A percentile compares a stretch with the other conserved stretches of the same genome.
phyloP scores from a whole-genome alignment of 345 rosid genomes.

The Diplotaxis tenuifolia region DNA sequence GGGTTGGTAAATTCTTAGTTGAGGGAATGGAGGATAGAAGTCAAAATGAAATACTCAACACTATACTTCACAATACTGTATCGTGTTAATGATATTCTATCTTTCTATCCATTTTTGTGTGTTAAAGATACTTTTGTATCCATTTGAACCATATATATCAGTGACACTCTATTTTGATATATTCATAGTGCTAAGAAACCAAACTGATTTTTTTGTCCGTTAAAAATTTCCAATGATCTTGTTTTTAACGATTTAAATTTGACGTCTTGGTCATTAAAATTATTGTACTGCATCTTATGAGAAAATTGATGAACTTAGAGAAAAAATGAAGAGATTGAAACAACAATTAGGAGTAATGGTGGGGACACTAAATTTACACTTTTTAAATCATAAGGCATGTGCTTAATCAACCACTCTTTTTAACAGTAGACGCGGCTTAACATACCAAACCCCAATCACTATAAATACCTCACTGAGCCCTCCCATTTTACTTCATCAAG shows the following conservation, averaged over 20 bases:
- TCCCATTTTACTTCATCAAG: conserved; percentile 28
- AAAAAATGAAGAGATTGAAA: too few species aligned
- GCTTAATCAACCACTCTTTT: conserved; percentile 15
- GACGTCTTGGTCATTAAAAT: too few species aligned
- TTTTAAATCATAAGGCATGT: conserved; percentile 25
- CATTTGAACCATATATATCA: conserved; percentile 1
- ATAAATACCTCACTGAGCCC: conserved; percentile 31
- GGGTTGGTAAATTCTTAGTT: background rate
- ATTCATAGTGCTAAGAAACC: conserved; percentile 11
- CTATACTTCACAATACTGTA: background rate
- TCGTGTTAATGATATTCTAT: conserved; percentile 12
- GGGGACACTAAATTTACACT: conserved; percentile 14
- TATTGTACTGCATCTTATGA: too few species aligned
- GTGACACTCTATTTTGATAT: background rate
- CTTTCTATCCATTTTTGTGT: background rate
- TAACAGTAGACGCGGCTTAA: conserved; percentile 15
- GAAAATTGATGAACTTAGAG: too few species aligned
- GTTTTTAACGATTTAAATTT: too few species aligned
- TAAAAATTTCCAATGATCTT: too few species aligned
- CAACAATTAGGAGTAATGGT: background rate
- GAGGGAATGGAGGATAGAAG: conserved; percentile 9
- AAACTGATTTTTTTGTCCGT: background rate
- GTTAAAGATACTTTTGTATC: background rate
- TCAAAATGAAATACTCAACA: conserved; percentile 11
- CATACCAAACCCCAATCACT: conserved; percentile 25